A percentile compares a stretch with the other conserved stretches of the same genome.
phyloP scores from a whole-genome alignment of 805 yeast genomes.

The Yarrowia alimentaria region DNA sequence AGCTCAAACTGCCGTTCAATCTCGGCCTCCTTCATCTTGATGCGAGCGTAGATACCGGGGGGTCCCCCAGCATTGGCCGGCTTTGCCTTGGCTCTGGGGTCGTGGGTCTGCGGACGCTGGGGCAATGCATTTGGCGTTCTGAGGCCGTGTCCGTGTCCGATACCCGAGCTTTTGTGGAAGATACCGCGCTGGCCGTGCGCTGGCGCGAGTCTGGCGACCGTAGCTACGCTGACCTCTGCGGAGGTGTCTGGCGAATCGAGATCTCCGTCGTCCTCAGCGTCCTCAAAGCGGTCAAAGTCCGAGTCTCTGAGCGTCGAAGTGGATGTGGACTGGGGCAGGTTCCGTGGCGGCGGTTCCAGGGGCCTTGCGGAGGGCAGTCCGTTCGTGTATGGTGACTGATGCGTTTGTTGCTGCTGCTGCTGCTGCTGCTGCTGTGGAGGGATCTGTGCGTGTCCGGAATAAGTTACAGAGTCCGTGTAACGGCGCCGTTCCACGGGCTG shows the following conservation, averaged over 20 bases:
- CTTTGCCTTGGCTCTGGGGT: conserved; percentile 2
- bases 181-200: conserved; percentile 15
- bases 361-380: no score
- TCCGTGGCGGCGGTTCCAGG: no score
- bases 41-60: conserved; percentile 15
- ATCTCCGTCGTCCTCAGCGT: conserved; percentile 13
- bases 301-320: conserved; percentile 3
- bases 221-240: conserved; percentile 4
- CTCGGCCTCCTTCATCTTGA: conserved; percentile 23
- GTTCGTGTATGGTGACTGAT: no score
- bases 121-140: background rate
- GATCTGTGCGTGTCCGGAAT: no score
- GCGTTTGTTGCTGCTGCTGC: background rate
- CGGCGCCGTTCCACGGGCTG: background rate
- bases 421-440: background rate
- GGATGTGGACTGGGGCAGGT: background rate
- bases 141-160: conserved; percentile 6
- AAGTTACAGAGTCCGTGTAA: no score
- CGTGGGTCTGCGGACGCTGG: conserved; percentile 11
- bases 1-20: conserved; percentile 21
- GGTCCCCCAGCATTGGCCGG: background rate
- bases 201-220: conserved; percentile 18
- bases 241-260: conserved; percentile 22
- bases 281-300: conserved; percentile 21
- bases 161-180: conserved; percentile 18